A percentile compares a stretch with the other conserved stretches of the same genome.
Conservation (phyloP, 176 grass and related monocot species). For the Paspalum vaginatum region DNA sequence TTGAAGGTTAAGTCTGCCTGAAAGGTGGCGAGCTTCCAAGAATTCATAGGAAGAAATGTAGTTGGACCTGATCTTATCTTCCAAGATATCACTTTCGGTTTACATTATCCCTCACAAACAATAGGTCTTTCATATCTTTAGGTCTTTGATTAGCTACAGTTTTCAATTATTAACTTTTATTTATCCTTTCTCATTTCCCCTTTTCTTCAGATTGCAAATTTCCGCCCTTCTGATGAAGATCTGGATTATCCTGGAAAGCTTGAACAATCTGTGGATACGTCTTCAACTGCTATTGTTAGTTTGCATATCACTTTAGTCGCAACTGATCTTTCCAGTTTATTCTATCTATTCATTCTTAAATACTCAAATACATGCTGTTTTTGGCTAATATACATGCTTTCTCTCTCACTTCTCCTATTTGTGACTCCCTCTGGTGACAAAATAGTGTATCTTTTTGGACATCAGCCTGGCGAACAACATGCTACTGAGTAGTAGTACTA, state of each 20-base stretch:
- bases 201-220: constrained; percentile 86
- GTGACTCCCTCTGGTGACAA: not conserved
- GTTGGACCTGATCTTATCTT: constrained; percentile 30
- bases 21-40: not conserved
- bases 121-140: constrained; percentile 2
- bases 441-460: not conserved
- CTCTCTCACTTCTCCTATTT: constrained; percentile 5
- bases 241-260: constrained; percentile 97
- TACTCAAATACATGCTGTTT: not conserved
- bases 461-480: not conserved
- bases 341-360: not conserved
- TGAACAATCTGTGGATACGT: constrained; percentile 53
- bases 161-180: constrained; percentile 26
- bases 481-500: not conserved
- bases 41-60: constrained; percentile 6
- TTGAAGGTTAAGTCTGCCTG: not conserved
- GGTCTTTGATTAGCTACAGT: not conserved
- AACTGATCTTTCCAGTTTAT: constrained; percentile 21
- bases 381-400: constrained; percentile 17
- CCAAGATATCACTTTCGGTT: not conserved
- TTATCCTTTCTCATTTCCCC: constrained; percentile 29
- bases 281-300: constrained; percentile 77
- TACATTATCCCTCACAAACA: constrained; percentile 9
- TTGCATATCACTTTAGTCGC: constrained; percentile 35
- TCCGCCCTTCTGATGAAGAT: constrained; percentile 81